Evolutionary conservation across 2,329 filamentous ascomycete species (phyloP), one percentile per base, ranked within the genome.

Genomic region (Pseudonectria buxi): DNA sequence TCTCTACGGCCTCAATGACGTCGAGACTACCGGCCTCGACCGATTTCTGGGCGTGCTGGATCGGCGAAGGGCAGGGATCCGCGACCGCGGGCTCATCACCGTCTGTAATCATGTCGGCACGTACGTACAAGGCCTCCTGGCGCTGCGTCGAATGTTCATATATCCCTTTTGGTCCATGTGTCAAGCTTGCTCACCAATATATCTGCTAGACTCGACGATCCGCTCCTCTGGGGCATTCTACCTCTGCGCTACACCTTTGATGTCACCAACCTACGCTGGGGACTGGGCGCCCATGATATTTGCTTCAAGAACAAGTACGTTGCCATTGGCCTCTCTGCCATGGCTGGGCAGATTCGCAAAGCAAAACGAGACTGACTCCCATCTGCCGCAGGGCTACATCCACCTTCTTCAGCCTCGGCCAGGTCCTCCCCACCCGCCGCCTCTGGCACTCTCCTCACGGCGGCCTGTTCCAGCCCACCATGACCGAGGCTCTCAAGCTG

Each of bases 281-380:
- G 82, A 9, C 74, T 98, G 36, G 92, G 86, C 15, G 94, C 88
- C 52, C 86, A 95, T 59, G 92, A 98, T 61, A 89, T 98, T 41
- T 95, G 89, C 64, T 98, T 94, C 61, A 82, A 81, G 53, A 90
- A 86, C 56, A 81, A 78, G 86, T 92, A 65, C 43, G 69, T 49
- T 10, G 13, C 18, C 18, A 22, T 22, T 22, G 9, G 5, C 18
- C 5, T 22, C 9, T 9, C 5, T 11, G n/a, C n/a, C n/a, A n/a
- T n/a, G n/a, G n/a, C n/a, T 26, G 14, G 10, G 27, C 7, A 29
- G 6, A 25, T 15, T 10, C 22, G 12, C 9, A 28, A 24, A 12
- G 26, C 28, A 14, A n/a, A 14, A 30, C 31, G 10, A 18, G 22
- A 14, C 26, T 31, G 35, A 31, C 24, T 14, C 26, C 31, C 10